Evolutionary conservation across 768 basidiomycete genomes (phyloP), one percentile per base, ranked within the genome.

Genomic region (Dendrothele bispora): DNA sequence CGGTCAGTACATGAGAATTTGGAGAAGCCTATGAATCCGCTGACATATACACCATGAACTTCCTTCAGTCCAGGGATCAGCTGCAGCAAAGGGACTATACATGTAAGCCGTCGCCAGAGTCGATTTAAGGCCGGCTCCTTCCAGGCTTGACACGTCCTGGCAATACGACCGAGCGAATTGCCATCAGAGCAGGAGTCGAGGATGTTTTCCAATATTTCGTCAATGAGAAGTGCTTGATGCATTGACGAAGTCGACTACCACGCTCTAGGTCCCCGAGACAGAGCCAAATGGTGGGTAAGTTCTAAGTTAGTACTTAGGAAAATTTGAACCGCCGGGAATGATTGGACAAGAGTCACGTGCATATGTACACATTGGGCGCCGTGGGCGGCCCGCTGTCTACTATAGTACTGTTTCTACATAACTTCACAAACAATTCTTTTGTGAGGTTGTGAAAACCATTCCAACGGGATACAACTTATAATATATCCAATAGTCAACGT

Each of bases 151-250:
- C 75, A 80, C 30, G 62, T 69, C 48, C 68, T 67, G 2, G 75
- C 72, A n/a, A 63, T 58, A 27, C 52, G 54, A 34, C 63, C 59
- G 14, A 80, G 66, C 11, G 67, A 58, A 12, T 41, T 20, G 34
- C 55, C 59, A 17, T 67, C 60, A 27, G 63, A 53, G 43, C 61
- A 55, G 43, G 58, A 57, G n/a, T 56, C 55, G 42, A 79, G 68
- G 45, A 79, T 69, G 29, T 63, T 56, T 38, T 71, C 70, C 18
- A 79, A 59, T 40, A 80, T 67, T 53, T 81, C 77, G 61, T 80
- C 78, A 39, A 80, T 67, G 49, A 73, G 58, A 25, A 81, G 63
- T 8, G 64, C 70, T 28, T 51, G 49, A 52, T 79, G 77, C 77
- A 77, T 79, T 29, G 32, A 41, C 15, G 44, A 11, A 12, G 17